Conservation (phyloP, 2,329 filamentous ascomycete species). For the Periconia sp. region DNA sequence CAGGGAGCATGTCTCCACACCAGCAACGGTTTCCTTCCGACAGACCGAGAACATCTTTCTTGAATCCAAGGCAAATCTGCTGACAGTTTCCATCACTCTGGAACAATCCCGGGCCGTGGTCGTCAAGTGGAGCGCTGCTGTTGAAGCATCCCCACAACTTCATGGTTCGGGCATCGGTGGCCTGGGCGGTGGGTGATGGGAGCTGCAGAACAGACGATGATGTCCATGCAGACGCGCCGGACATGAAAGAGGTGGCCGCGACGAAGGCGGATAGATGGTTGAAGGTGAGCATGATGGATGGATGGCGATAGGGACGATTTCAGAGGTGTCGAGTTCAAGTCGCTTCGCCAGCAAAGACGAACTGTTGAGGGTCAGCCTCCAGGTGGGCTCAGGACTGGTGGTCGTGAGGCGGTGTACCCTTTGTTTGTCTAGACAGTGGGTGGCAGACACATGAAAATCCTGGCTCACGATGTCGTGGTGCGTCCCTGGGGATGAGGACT, state of each 20-base stretch:
- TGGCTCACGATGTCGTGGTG: conserved; percentile 10
- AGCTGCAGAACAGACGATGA: conserved; percentile 23
- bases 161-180: conserved; percentile 28
- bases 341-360: conserved; percentile 21
- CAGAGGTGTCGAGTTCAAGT: conserved; percentile 9
- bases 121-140: conserved; percentile 46
- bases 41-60: conserved; percentile 63
- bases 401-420: conserved; percentile 20
- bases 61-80: conserved; percentile 49
- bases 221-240: conserved; percentile 22
- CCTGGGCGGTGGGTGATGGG: conserved; percentile 33
- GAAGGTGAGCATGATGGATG: conserved; percentile 38
- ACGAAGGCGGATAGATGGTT: conserved; percentile 32
- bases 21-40: conserved; percentile 66
- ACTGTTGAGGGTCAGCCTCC: conserved; percentile 27
- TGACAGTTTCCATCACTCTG: conserved; percentile 61
- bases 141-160: conserved; percentile 55
- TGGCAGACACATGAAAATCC: conserved; percentile 26
- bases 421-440: conserved; percentile 23
- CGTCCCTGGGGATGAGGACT: background rate
- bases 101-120: conserved; percentile 53
- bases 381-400: conserved; percentile 4
- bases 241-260: conserved; percentile 34
- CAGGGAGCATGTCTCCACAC: conserved; percentile 72
- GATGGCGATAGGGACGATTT: conserved; percentile 5